phyloP scores from a whole-genome alignment of 768 basidiomycete genomes.

The Pisolithus orientalis region DNA sequence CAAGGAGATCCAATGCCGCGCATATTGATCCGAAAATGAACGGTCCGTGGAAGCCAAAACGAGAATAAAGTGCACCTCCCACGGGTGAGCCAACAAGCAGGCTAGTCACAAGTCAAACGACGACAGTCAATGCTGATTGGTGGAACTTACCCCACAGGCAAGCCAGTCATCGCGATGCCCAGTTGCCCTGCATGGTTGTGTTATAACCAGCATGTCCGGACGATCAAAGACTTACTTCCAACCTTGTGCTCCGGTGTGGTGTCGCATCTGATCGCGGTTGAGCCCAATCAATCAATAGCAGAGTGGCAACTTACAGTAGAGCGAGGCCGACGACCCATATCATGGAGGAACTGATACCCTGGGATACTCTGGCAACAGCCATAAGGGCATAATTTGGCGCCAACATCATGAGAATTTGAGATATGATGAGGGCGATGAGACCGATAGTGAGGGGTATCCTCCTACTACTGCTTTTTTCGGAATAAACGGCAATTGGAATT shows the following conservation, averaged over 20 bases:
- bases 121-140: background rate
- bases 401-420: conserved; percentile 59
- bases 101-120: conserved; percentile 22
- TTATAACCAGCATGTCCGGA: background rate
- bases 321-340: conserved; percentile 61
- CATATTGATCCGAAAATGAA: conserved; percentile 48
- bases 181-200: conserved; percentile 42
- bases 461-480: conserved; percentile 44
- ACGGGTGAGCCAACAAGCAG: conserved; percentile 52
- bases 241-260: conserved; percentile 41
- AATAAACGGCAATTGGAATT: conserved; percentile 49
- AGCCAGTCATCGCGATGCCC: conserved; percentile 53
- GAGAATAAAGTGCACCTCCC: conserved; percentile 47
- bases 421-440: conserved; percentile 42
- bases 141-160: conserved; percentile 44
- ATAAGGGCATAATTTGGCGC: conserved; percentile 51
- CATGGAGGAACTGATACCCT: conserved; percentile 55
- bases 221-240: conserved; percentile 36
- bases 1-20: conserved; percentile 44
- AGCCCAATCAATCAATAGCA: background rate
- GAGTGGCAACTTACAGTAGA: conserved; percentile 36
- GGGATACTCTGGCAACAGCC: conserved; percentile 52
- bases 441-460: conserved; percentile 46
- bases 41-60: conserved; percentile 55
- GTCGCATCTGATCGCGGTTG: conserved; percentile 42